Base-by-base conservation (phyloP, 805 yeast genomes). In the Yamadazyma tumulicola region DNA sequence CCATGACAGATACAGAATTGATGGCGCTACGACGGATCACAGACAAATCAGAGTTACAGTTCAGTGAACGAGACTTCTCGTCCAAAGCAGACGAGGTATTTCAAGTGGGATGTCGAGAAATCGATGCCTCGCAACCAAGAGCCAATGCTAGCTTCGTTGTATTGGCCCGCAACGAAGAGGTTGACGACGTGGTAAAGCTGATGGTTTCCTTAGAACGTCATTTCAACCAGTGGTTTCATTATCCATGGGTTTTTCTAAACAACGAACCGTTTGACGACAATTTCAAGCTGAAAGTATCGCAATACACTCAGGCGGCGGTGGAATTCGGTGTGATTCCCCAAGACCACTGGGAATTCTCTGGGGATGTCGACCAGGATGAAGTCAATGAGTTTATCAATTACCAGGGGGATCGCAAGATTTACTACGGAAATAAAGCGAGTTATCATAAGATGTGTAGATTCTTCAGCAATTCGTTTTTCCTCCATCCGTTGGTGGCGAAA, bases 401-500 rank as follows among this genome's bases (percentile, higher is more conserved):
- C 12, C 96, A 89, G 56, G 95, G 94, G 19, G 96, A 89, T 58
- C 61, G 87, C 23, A 79, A 78, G 1, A 79, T 91, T 39, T 72
- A 85, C 74, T 89, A 93, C 55, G 97, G 96, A 0, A 79, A 77
- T 39, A 59, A 79, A 67, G 81, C 74, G 32, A 77, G 91, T 5
- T 93, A 91, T 54, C 97, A 91, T 57, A 82, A 84, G 52, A 91
- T 91, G 97, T 91, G 97, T 55, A 72, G 96, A n/a, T 89, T 81
- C 55, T 86, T 85, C 53, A 78, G 94, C 0, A 95, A 96, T 1
- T 68, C 69, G 38, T 91, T 91, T 52, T 86, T 76, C 61, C 75
- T 80, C 40, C 96, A 91, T 56, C 84, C 83, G 5, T 53, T 85
- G 42, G 81, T 91, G 27, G 59, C 59, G 32, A 72, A 77, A 40